Base-by-base conservation (phyloP, 2,329 filamentous ascomycete species). In the Tolypocladium inflatum region DNA sequence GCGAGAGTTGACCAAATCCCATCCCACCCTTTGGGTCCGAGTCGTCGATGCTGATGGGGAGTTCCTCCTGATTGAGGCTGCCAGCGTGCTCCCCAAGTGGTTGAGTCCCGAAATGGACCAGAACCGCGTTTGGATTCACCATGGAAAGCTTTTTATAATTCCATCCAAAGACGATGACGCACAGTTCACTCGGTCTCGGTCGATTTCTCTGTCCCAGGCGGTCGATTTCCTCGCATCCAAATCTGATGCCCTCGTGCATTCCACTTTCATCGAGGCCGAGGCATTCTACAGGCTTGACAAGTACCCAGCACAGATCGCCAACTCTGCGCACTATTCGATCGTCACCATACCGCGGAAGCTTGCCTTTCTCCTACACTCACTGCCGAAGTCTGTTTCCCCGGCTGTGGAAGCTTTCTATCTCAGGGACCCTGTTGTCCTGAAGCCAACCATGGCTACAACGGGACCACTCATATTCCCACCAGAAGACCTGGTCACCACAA, bases 371-470 rank as follows among this genome's bases (percentile, higher is more conserved):
- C 75, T 99, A 2, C 89, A 93, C 65, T 75, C 82, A 50, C 84
- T 86, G 26, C 90, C 92, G 0, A 82, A 86, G 19, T 86, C 89
- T 60, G 85, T 97, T 58, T 87, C 91, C 2, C 85, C 91, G 0
- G 91, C 91, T 1, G 83, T 93, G 3, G 95, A 99, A 71, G 86
- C 89, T 1, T 97, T 99, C 72, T 97, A 97, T 70, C 80, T 96
- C 17, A 86, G 94, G 61, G 92, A 97, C 66, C 87, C 91, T 0
- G 80, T 91, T 58, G 80, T 87, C 0, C 73, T 97, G 50, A 87
- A 87, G 57, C 83, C 86, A 1, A 76, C 96, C 4, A 76, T 86
- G 57, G 79, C 80, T 2, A 76, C 81, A 39, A 71, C 81, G 0
- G 74, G 71, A 0, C 71, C 75, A 0, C 76, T 91, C 2, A 68